Percentiles rank a stretch among this genome's conserved stretches.
phyloP scores from a whole-genome alignment of 805 yeast genomes.

The Candida golubevii region DNA sequence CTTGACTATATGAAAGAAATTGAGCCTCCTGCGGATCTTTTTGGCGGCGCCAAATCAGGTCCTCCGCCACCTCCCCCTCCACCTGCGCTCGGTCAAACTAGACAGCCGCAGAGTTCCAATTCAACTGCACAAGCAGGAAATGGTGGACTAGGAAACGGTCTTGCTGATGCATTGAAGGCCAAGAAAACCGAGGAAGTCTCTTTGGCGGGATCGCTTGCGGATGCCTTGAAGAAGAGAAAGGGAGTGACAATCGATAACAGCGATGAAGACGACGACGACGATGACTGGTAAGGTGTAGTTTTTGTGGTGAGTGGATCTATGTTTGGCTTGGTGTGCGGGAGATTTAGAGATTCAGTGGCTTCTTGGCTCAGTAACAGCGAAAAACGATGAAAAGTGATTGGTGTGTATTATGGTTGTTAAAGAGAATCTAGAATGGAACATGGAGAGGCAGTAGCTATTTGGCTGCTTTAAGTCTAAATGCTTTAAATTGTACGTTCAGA shows the following conservation, averaged over 20 bases:
- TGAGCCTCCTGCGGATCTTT: slow-evolving; percentile 40
- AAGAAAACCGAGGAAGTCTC: slow-evolving; percentile 56
- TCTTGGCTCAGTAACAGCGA: too few relatives aligned
- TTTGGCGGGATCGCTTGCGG: slow-evolving; percentile 83
- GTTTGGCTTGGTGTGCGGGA: background rate
- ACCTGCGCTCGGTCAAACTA: slow-evolving; percentile 12
- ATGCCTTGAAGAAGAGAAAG: slow-evolving; percentile 72
- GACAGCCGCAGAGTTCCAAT: slow-evolving; percentile 15
- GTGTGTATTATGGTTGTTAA: too few relatives aligned
- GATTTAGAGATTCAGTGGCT: background rate
- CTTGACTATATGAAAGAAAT: slow-evolving; percentile 76
- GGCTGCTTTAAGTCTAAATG: too few relatives aligned
- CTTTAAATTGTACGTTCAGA: too few relatives aligned
- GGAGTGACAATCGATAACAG: slow-evolving; percentile 63
- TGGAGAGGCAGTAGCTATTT: too few relatives aligned
- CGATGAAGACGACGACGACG: slow-evolving; percentile 67
- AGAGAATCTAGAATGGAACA: too few relatives aligned
- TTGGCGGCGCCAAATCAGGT: slow-evolving; percentile 20
- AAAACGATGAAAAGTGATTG: too few relatives aligned
- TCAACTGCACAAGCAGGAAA: slow-evolving; percentile 16
- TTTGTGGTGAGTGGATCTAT: too few relatives aligned
- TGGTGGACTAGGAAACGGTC: slow-evolving; percentile 44
- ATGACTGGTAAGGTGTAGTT: slow-evolving; percentile 19
- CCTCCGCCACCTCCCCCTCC: slow-evolving; percentile 35
- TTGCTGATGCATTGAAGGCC: slow-evolving; percentile 66